Evolutionary conservation across 2,329 filamentous ascomycete species (phyloP).

Genomic region (Neofusicoccum parvum): DNA sequence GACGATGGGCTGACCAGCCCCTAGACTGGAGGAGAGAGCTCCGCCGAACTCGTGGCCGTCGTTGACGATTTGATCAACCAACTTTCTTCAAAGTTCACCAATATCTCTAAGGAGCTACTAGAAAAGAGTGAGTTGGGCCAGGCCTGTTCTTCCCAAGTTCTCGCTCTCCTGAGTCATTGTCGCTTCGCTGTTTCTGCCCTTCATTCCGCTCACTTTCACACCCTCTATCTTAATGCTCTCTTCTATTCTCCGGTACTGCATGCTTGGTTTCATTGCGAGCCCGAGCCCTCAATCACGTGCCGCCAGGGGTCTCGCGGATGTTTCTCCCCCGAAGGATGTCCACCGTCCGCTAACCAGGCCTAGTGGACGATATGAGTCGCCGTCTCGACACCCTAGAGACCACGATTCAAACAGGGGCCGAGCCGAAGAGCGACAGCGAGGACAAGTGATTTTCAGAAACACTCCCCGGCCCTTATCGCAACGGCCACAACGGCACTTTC

Average conservation of each 20-base stretch:
- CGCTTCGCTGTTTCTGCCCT: neutral
- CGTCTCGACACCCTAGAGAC: conserved; percentile 82
- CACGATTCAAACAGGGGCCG: conserved; percentile 60
- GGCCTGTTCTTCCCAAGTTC: neutral
- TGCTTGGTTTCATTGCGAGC: neutral
- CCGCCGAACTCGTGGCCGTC: conserved; percentile 71
- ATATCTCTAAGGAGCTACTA: conserved; percentile 83
- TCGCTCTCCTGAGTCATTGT: neutral
- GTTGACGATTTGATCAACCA: conserved; percentile 87
- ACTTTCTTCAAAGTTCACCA: conserved; percentile 81
- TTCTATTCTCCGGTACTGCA: neutral
- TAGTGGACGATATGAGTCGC: conserved; percentile 93
- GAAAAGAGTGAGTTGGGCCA: conserved; percentile 69
- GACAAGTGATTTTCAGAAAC: neutral
- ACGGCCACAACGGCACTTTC: neutral
- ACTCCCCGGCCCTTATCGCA: neutral
- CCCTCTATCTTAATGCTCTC: neutral
- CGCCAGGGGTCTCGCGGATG: neutral
- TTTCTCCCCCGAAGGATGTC: neutral
- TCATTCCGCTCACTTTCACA: neutral
- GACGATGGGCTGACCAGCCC: conserved; percentile 25
- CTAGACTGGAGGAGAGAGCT: neutral
- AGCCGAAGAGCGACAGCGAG: conserved; percentile 18
- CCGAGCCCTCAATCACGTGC: neutral
- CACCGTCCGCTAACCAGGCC: neutral